Base-by-base conservation (phyloP, 1,139 yeast species). In the Wickerhamomyces sp. region DNA sequence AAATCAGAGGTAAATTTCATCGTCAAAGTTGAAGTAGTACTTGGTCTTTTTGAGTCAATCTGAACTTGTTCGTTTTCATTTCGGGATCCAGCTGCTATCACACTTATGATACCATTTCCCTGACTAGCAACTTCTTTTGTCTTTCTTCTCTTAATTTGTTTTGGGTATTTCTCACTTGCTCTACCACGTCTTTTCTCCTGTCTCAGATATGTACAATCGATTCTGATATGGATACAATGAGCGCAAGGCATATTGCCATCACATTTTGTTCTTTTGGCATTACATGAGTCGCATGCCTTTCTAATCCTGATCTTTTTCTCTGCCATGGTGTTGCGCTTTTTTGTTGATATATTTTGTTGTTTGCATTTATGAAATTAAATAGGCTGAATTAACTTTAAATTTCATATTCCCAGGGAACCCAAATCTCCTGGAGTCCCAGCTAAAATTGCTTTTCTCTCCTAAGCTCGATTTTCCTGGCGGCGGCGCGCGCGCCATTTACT, bases 231-330 rank as follows among this genome's bases (percentile, higher is more conserved):
- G 2, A 52, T 36, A 44, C 74, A 69, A 45, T 66, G 71, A 2
- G 62, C 56, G 44, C 74, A 69, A 0, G 73, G 74, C 26, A 56
- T 55, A 32, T 55, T 53, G 1, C 74, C 74, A 45, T 69, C 70
- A 51, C 74, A 69, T 46, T 67, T 68, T 6, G 72, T 67, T 41
- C 73, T 58, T 38, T 66, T 61, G 39, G 62, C 60, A 49, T 69
- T 68, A 55, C 75, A 70, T 31, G 62, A 61, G 50, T 70, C 75
- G 48, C 75, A 70, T 1, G 74, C 74, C 34, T 72, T 55, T 27
- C 60, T 51, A 13, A 60, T 58, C 10, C 63, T 51, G 5, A 45
- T 44, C 44, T 54, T 56, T 43, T 51, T 56, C 40, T 40, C 35
- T 7, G 39, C 7, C 38, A 27, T 34, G 29, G 32, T 7, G 34